Base-by-base conservation (phyloP, 805 yeast species). In the Ogataea siamensis region DNA sequence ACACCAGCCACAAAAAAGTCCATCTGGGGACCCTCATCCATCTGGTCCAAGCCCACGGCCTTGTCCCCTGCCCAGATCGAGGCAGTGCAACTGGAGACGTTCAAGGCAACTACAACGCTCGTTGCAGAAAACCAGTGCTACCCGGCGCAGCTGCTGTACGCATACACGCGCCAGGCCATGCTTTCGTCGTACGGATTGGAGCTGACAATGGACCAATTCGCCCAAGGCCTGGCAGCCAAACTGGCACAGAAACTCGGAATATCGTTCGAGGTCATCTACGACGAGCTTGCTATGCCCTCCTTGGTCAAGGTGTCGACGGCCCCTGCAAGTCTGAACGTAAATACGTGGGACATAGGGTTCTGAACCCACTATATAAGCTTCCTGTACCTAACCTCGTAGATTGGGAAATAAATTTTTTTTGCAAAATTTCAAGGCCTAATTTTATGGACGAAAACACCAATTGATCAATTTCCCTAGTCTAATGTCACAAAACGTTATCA, bases 231-330 rank as follows among this genome's bases (percentile, higher is more conserved):
- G 57, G 42, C 67, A 51, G 26, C 64, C 57, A 56, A 55, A 12
- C 45, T 63, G 21, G 44, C 39, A n/a, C 31, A 52, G 3, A 54
- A 51, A 13, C 35, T 58, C 10, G 53, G 56, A 4, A 55, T 61
- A 39, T 55, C 57, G 16, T 74, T 73, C 49, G 74, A 71, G 15
- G 54, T 71, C 28, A 48, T 67, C 15, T 68, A 66, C 47, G 77
- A 73, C 45, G 73, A 71, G 39, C 55, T 64, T 28, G 72, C 73
- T 1, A 63, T 60, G n/a, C 71, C 73, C 3, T 62, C 66, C 7
- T 70, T 64, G 46, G 59, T 73, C 24, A 66, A 67, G 45, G 60
- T 61, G 14, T 43, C 41, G 10, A 27, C 45, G 21, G 33, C 34
- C 19, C 23, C 47, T 15, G 9, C 45, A 14, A 28, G 32, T 23